These are phyloP conservation scores for Eucalyptus caleyi DNA, from an alignment of 345 rosid genomes.

Conservation along the genomic window DNA sequence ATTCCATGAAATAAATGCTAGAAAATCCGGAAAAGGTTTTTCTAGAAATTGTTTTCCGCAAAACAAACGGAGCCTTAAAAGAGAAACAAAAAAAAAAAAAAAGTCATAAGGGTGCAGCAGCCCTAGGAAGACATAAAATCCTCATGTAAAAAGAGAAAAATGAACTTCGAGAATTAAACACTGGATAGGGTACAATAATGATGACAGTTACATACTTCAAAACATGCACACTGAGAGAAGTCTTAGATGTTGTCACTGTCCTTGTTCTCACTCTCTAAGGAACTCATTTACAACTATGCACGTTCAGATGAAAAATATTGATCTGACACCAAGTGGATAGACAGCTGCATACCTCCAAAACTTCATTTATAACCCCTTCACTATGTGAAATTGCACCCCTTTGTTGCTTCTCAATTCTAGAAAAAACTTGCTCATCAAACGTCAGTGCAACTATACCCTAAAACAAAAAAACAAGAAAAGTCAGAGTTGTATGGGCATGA, in stretches of 20 bases:
- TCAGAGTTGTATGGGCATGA: not conserved
- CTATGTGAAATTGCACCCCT: slow-evolving; percentile 66
- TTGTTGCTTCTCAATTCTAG: slow-evolving; percentile 66
- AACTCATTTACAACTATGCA: not conserved
- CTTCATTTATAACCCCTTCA: slow-evolving; percentile 88
- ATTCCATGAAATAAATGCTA: too few relatives aligned
- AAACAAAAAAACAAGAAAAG: not conserved
- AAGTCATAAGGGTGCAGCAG: not conserved
- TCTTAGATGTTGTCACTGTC: not conserved
- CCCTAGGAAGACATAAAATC: not conserved
- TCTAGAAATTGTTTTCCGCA: too few relatives aligned
- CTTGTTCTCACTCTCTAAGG: not conserved
- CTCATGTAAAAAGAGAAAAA: not conserved
- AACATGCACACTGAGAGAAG: not conserved
- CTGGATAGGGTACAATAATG: not conserved
- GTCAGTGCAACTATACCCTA: slow-evolving; percentile 96
- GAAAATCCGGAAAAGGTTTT: too few relatives aligned
- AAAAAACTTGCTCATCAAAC: slow-evolving; percentile 80
- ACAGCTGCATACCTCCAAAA: slow-evolving; percentile 61
- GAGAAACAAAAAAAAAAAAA: not conserved
- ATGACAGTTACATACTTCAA: not conserved
- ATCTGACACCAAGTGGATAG: not conserved
- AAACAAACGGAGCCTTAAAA: not conserved
- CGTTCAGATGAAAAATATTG: not conserved
- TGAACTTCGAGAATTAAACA: not conserved